A percentile compares a stretch with the other conserved stretches of the same genome.
These are phyloP conservation scores for Jamesozyma hellenica DNA, from an alignment of 805 yeast genomes.

Conservation along the genomic window DNA sequence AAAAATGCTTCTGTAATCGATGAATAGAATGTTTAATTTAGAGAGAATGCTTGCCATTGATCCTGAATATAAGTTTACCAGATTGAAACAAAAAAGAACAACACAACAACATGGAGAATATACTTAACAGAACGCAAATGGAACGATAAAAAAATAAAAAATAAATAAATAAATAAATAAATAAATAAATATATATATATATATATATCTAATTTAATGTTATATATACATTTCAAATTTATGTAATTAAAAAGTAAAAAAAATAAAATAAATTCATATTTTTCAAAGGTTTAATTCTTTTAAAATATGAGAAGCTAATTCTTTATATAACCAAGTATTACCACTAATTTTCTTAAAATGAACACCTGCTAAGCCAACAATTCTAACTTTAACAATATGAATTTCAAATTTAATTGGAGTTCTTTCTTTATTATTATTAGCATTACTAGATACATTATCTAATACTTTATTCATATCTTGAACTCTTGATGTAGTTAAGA, in stretches of 20 bases:
- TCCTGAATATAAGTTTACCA: too few species aligned
- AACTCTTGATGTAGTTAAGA: constrained; percentile 42
- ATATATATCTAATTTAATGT: too few species aligned
- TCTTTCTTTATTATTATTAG: constrained; percentile 2
- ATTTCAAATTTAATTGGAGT: constrained; percentile 82
- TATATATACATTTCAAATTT: too few species aligned
- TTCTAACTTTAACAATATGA: constrained; percentile 84
- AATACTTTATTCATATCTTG: constrained; percentile 46
- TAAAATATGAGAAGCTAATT: constrained; percentile 78
- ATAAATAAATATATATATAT: too few species aligned
- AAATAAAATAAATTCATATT: not conserved
- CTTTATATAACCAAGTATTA: constrained; percentile 91
- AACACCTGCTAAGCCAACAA: constrained; percentile 84
- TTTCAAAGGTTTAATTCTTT: constrained; percentile 53
- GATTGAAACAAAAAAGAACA: too few species aligned
- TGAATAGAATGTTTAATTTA: too few species aligned
- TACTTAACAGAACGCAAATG: too few species aligned
- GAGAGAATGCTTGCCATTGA: too few species aligned
- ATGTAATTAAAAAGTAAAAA: not conserved
- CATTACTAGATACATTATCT: constrained; percentile 20
- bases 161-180: too few species aligned
- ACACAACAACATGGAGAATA: too few species aligned
- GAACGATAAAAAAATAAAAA: too few species aligned
- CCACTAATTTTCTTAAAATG: constrained; percentile 91
- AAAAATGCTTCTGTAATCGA: not conserved